Evolutionary conservation across 106 monocot genomes (phyloP).

Genomic region (Dendrobium chrysotoxum): DNA sequence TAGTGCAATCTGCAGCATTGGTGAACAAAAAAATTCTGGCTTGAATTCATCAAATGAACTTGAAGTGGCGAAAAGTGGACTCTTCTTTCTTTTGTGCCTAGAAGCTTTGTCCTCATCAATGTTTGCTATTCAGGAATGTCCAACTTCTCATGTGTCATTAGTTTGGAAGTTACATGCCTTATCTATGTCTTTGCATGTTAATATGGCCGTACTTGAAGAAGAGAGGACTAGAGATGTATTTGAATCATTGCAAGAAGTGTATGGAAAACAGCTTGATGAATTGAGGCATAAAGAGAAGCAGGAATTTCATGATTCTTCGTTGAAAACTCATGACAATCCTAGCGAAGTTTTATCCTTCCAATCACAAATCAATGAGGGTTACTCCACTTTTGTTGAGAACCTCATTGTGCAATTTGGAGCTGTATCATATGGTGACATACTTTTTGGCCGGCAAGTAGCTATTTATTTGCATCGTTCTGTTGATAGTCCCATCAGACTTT

Average conservation of each 20-base stretch:
- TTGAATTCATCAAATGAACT: conserved; percentile 17
- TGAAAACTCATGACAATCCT: neutral
- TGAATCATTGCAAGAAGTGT: conserved; percentile 69
- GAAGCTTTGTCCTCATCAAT: conserved; percentile 44
- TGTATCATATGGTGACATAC: conserved; percentile 77
- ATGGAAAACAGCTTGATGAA: conserved; percentile 46
- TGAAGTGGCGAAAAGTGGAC: conserved; percentile 55
- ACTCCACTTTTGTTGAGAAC: conserved; percentile 74
- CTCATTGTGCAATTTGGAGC: conserved; percentile 89
- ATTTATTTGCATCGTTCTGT: conserved; percentile 70
- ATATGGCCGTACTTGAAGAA: conserved; percentile 67
- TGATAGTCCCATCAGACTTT: conserved; percentile 49
- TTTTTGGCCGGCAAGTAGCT: conserved; percentile 79
- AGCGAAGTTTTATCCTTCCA: conserved; percentile 52
- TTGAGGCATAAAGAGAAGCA: conserved; percentile 14
- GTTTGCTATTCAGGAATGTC: conserved; percentile 14
- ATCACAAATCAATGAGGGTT: conserved; percentile 60
- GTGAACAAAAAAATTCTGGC: conserved; percentile 22
- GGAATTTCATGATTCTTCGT: neutral
- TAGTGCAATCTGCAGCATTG: conserved; percentile 51
- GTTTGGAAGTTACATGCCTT: conserved; percentile 92
- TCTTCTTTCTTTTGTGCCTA: conserved; percentile 70
- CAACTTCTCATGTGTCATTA: conserved; percentile 38
- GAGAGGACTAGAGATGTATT: conserved; percentile 51
- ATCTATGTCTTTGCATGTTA: conserved; percentile 52